phyloP scores from a whole-genome alignment of 192 early-diverging fungal genomes.

The Podila horticola region DNA sequence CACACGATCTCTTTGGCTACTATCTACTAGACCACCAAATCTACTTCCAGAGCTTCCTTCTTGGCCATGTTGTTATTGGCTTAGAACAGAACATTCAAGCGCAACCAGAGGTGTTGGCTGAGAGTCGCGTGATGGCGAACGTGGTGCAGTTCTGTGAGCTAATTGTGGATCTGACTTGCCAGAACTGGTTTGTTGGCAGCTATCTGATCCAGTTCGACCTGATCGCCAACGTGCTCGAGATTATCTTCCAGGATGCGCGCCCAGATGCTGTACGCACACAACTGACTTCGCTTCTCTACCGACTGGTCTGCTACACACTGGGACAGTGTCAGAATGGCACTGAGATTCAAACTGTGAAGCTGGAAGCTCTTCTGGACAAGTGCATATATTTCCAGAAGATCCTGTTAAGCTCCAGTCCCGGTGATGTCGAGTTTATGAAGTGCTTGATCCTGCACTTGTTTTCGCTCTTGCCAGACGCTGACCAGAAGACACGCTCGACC shows the following conservation, averaged over 20 bases:
- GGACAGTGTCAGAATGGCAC: conserved; percentile 42
- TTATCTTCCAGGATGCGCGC: conserved; percentile 49
- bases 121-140: conserved; percentile 45
- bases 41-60: conserved; percentile 44
- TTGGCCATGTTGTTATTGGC: conserved; percentile 45
- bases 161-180: conserved; percentile 44
- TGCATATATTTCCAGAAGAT: conserved; percentile 74
- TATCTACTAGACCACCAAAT: conserved; percentile 34
- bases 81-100: conserved; percentile 46
- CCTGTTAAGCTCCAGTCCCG: conserved; percentile 60
- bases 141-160: conserved; percentile 46
- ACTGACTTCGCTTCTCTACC: conserved; percentile 55
- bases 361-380: conserved; percentile 59
- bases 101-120: conserved; percentile 33
- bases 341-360: conserved; percentile 55
- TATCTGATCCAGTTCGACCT: conserved; percentile 53
- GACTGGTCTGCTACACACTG: conserved; percentile 62
- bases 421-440: conserved; percentile 72
- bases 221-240: conserved; percentile 65
- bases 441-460: conserved; percentile 72
- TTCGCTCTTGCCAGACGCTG: conserved; percentile 54
- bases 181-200: conserved; percentile 42
- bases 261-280: conserved; percentile 37
- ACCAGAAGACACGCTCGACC: conserved; percentile 50
- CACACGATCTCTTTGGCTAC: background rate